A percentile compares a stretch with the other conserved stretches of the same genome.
Conservation (phyloP, 176 grass and related monocot genomes). For the Carex pumila region DNA sequence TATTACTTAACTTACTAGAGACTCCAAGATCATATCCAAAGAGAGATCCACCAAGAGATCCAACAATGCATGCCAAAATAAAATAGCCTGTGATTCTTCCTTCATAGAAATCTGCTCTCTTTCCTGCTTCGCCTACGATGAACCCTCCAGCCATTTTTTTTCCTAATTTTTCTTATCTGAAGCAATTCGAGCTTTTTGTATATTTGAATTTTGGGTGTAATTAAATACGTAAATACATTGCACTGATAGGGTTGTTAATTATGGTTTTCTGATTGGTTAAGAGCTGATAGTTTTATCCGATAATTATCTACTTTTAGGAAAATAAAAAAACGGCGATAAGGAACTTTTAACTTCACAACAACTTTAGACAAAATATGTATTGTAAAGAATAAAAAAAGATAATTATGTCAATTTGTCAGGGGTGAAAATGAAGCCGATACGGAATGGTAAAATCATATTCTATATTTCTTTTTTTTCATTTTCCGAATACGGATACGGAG, state of each 20-base stretch:
- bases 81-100: slow-evolving; percentile 82
- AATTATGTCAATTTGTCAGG: neutral
- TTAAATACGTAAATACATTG: neutral
- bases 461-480: too few relatives aligned
- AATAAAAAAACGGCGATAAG: neutral
- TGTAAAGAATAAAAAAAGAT: neutral
- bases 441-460: too few relatives aligned
- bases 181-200: neutral
- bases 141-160: slow-evolving; percentile 61
- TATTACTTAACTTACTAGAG: slow-evolving; percentile 48
- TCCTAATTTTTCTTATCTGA: neutral
- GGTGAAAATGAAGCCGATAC: too few relatives aligned
- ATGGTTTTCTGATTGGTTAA: neutral
- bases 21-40: slow-evolving; percentile 98
- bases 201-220: neutral
- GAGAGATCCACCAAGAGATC: slow-evolving; percentile 92
- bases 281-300: neutral
- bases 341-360: neutral
- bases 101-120: slow-evolving; percentile 66
- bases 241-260: neutral
- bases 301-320: slow-evolving; percentile 10
- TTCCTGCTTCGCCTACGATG: slow-evolving; percentile 29
- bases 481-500: too few relatives aligned
- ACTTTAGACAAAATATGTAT: neutral
- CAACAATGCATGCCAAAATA: slow-evolving; percentile 76